A percentile compares a stretch with the other conserved stretches of the same genome.
Conservation (phyloP, 805 yeast species). For the Zygosaccharomyces lentus region DNA sequence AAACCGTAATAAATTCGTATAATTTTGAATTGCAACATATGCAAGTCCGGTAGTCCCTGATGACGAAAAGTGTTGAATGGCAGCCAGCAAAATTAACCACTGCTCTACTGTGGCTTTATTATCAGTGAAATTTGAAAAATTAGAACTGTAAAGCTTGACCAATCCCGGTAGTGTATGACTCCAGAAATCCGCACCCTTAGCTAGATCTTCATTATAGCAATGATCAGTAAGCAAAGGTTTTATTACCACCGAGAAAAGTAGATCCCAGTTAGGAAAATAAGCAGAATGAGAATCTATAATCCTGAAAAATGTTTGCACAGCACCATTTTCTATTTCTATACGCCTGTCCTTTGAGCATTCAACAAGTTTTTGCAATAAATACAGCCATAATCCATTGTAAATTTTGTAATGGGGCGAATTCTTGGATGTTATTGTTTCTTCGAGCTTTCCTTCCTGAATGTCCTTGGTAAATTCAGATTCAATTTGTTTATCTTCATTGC, state of each 20-base stretch:
- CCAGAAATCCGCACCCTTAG: conserved; percentile 59
- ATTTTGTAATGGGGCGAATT: conserved; percentile 20
- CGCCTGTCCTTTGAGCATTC: conserved; percentile 60
- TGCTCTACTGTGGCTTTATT: conserved; percentile 26
- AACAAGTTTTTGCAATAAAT: conserved; percentile 58
- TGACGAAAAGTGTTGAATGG: conserved; percentile 41
- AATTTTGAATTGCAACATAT: conserved; percentile 52
- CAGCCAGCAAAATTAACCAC: conserved; percentile 58
- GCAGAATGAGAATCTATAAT: conserved; percentile 69
- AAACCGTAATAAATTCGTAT: conserved; percentile 48
- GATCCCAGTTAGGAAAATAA: conserved; percentile 58
- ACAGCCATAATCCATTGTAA: conserved; percentile 53
- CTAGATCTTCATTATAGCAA: conserved; percentile 27
- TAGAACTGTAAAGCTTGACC: conserved; percentile 54
- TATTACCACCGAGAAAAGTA: conserved; percentile 62
- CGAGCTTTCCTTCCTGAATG: conserved; percentile 26
- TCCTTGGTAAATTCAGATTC: conserved; percentile 10
- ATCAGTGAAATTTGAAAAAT: conserved; percentile 38
- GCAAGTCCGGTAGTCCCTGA: conserved; percentile 40
- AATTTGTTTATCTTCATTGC: conserved; percentile 3
- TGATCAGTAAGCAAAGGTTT: conserved; percentile 42
- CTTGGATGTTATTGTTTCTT: conserved; percentile 25
- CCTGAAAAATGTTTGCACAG: conserved; percentile 82
- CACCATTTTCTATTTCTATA: conserved; percentile 82
- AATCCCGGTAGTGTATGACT: conserved; percentile 61